phyloP scores from a whole-genome alignment of 495 filamentous ascomycete genomes.

The Friedmanniomyces endolithicus region DNA sequence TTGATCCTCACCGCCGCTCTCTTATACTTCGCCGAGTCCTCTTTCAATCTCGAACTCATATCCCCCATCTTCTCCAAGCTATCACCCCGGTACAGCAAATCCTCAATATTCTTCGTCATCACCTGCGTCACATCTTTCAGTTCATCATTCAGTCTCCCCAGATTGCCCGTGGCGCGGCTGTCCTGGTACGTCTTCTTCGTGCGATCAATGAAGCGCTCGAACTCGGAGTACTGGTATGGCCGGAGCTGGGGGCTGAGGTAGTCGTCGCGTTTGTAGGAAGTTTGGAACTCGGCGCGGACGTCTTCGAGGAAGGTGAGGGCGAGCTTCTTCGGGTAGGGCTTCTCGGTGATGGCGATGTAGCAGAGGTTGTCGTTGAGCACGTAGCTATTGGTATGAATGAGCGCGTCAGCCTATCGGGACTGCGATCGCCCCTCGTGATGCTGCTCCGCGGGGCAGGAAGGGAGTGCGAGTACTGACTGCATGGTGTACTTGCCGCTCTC shows the following conservation, averaged over 20 bases:
- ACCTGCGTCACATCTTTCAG: slow-evolving; percentile 94
- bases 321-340: slow-evolving; percentile 91
- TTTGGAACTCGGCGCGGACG: slow-evolving; percentile 76
- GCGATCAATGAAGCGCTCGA: slow-evolving; percentile 89
- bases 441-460: background rate
- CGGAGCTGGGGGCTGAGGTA: slow-evolving; percentile 62
- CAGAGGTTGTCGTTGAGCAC: slow-evolving; percentile 66
- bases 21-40: slow-evolving; percentile 89
- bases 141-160: slow-evolving; percentile 87
- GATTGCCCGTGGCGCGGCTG: slow-evolving; percentile 70
- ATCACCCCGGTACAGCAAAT: slow-evolving; percentile 88
- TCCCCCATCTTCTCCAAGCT: slow-evolving; percentile 97
- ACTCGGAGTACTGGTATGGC: slow-evolving; percentile 93
- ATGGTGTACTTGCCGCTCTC: slow-evolving; percentile 74
- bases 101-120: slow-evolving; percentile 99
- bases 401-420: background rate
- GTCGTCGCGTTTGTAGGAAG: slow-evolving; percentile 60
- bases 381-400: slow-evolving; percentile 46
- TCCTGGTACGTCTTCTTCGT: slow-evolving; percentile 95
- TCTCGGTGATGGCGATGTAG: slow-evolving; percentile 87
- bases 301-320: slow-evolving; percentile 98
- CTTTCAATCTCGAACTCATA: slow-evolving; percentile 68
- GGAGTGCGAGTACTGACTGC: slow-evolving; percentile 46
- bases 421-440: background rate
- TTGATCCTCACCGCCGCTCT: slow-evolving; percentile 92